Base-by-base conservation (phyloP, 441 rosid genomes). In the Bruguiera hainesii region DNA sequence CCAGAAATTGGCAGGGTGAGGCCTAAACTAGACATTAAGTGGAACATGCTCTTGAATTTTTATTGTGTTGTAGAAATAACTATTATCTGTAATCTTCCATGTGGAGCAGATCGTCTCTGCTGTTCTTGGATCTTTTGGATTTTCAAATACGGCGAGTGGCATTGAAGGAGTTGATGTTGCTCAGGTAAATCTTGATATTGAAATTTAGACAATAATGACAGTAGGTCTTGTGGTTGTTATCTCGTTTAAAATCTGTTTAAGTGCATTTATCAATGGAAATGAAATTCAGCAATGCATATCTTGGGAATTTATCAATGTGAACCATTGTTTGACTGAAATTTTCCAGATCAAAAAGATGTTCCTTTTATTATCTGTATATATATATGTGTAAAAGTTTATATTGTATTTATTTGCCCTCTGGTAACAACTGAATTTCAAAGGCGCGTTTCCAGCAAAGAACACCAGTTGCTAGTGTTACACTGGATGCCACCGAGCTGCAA, bases 1-100 rank as follows among this genome's bases (percentile, higher is more conserved):
- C 92, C 88, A 16, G 90, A 87, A 75, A 80, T 87, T 52, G 78
- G 87, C 75, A 84, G 86, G 90, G 96, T 87, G 76, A 79, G 79
- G 26, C 53, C 72, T 55, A 30, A 30, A 46, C 39, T 80, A 59
- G 70, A 77, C 73, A 51, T 60, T 33, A 58, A 68, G 31, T 66
- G 61, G 59, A 65, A 67, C 52, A 50, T 59, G 57, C 70, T 42
- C 29, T 61, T 66, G 35, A 26, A 56, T 63, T 21, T 64, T 25
- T 25, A 21, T 19, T 21, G 55, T 8, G 37, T 31, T 31, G 35
- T 15, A 55, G 58, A 55, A 29, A 30, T 39, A 30, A 26, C 69
- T 48, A 33, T 73, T 56, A 21, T 16, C 61, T 18, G 51, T 37
- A 31, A 16, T 59, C 31, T 64, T 63, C 60, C 33, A 64, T 70